Conservation (phyloP, 208 protist genomes). For the Leishmania martiniquensis region DNA sequence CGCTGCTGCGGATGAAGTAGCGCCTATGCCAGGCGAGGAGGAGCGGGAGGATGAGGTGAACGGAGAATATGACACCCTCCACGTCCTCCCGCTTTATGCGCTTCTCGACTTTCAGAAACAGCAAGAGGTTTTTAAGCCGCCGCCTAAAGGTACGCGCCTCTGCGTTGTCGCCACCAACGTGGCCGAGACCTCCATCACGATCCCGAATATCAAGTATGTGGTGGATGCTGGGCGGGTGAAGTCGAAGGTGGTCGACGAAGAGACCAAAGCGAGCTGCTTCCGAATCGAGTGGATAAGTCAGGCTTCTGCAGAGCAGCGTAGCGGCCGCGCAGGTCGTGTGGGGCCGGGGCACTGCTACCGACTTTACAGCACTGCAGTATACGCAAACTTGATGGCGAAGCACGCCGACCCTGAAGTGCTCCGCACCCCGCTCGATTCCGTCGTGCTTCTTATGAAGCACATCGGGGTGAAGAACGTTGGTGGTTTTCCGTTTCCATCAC, state of each 20-base stretch:
- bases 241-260: constrained; percentile 96
- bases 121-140: constrained; percentile 92
- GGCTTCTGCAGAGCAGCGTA: constrained; percentile 97
- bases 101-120: constrained; percentile 95
- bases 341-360: constrained; percentile 98
- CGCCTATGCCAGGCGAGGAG: constrained; percentile 13
- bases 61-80: constrained; percentile 88
- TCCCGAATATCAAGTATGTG: constrained; percentile 98
- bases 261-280: constrained; percentile 97
- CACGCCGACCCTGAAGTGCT: constrained; percentile 95
- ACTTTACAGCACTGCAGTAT: constrained; percentile 97
- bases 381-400: constrained; percentile 97
- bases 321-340: constrained; percentile 95
- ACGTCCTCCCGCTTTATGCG: constrained; percentile 99
- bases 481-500: constrained; percentile 89
- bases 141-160: constrained; percentile 91
- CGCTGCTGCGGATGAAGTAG: neutral
- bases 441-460: constrained; percentile 93
- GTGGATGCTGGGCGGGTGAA: constrained; percentile 98
- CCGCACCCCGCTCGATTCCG: constrained; percentile 89
- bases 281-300: constrained; percentile 97
- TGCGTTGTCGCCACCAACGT: constrained; percentile 99
- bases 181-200: constrained; percentile 99
- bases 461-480: constrained; percentile 88
- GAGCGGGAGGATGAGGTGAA: constrained; percentile 80